Evolutionary conservation across 225 moss, liverwort and hornwort genomes (phyloP).

Genomic region (Antitrichia curtipendula): DNA sequence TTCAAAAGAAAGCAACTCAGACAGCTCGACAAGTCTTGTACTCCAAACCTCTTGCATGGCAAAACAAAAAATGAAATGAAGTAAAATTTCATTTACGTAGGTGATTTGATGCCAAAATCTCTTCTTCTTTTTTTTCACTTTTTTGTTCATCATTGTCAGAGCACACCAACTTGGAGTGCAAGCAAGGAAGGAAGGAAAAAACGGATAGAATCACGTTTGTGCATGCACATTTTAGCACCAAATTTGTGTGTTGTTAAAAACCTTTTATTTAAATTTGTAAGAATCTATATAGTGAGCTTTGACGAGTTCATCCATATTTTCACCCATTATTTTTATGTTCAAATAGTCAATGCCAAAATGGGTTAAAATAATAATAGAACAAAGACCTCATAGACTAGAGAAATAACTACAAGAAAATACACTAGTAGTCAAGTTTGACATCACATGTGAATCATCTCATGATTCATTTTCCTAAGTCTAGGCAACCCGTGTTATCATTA

Average conservation of each 20-base stretch:
- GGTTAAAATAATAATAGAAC: background rate
- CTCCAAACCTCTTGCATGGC: background rate
- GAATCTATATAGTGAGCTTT: background rate
- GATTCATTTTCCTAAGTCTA: background rate
- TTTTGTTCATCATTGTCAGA: background rate
- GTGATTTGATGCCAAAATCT: background rate
- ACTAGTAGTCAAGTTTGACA: background rate
- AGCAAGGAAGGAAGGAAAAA: background rate
- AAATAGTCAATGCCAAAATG: background rate
- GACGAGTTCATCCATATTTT: background rate
- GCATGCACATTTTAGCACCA: background rate
- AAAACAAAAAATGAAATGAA: background rate
- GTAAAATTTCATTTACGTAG: background rate
- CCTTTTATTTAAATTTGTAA: background rate
- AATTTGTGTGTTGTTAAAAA: background rate
- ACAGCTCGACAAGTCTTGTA: background rate
- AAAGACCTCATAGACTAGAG: background rate
- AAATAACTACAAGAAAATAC: background rate
- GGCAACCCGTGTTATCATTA: rapidly evolving
- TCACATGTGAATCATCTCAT: background rate
- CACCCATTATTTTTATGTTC: background rate
- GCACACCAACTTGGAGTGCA: background rate
- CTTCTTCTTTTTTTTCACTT: background rate
- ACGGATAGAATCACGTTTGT: background rate
- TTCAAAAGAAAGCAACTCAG: background rate